phyloP scores from a whole-genome alignment of 1,284 basidiomycete species.

The Sphaerobolus stellatus region DNA sequence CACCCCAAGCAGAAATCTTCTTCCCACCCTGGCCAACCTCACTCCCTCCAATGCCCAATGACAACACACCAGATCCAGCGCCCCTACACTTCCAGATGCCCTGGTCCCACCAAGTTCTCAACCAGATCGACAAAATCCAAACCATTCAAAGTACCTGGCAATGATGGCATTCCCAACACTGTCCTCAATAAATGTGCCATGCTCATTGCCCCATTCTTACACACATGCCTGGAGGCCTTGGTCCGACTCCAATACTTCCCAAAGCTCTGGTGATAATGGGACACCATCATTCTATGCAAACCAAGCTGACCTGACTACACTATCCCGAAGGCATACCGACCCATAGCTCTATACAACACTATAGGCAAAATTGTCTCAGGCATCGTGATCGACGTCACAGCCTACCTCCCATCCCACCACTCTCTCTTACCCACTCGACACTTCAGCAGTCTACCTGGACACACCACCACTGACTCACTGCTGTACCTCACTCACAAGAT shows the following conservation, averaged over 20 bases:
- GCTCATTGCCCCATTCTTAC: conserved; percentile 26
- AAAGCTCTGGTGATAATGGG: conserved; percentile 26
- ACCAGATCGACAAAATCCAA: conserved; percentile 16
- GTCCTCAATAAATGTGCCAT: conserved; percentile 29
- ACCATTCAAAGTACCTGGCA: conserved; percentile 37
- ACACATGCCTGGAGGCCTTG: conserved; percentile 30
- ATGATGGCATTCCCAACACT: conserved; percentile 36
- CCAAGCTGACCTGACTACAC: conserved; percentile 38
- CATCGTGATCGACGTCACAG: conserved; percentile 23
- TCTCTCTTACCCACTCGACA: too few relatives aligned
- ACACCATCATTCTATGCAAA: conserved; percentile 39
- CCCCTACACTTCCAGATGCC: too few relatives aligned
- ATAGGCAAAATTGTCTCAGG: conserved; percentile 35
- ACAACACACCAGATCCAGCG: too few relatives aligned
- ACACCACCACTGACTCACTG: conserved; percentile 39
- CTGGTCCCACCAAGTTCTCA: too few relatives aligned
- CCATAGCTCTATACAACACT: conserved; percentile 37
- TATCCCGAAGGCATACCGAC: too few relatives aligned
- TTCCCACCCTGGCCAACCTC: too few relatives aligned
- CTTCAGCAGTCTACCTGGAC: conserved; percentile 35
- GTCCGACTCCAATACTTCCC: conserved; percentile 30
- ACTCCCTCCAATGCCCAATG: too few relatives aligned
- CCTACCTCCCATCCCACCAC: conserved; percentile 25
- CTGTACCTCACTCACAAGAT: conserved; percentile 30
- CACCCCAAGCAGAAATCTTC: too few relatives aligned